Evolutionary conservation across 768 basidiomycete species (phyloP), one percentile per base, ranked within the genome.

Genomic region (Rhizopogon vulgaris): DNA sequence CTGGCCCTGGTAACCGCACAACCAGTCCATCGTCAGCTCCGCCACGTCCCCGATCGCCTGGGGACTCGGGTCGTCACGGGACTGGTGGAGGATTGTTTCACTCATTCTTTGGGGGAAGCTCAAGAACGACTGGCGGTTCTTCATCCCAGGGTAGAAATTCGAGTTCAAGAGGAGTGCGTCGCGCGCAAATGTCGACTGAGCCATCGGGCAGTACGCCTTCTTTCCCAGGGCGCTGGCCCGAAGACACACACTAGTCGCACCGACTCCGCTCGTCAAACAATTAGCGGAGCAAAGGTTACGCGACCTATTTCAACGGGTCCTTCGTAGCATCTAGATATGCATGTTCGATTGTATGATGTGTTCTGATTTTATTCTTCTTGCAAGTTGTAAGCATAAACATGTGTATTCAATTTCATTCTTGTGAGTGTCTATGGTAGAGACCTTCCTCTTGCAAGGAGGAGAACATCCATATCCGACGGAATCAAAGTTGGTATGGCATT

Each of bases 181-280:
- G 46, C 34, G 48, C 51, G 15, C 41, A 48, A 3, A 43, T 38
- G n/a, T 42, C 55, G 8, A 58, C 54, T 30, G 45, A 41, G 25
- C n/a, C 42, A 8, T 38, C 55, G 14, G 48, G 52, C n/a, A 49
- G 25, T 27, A 52, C 62, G 30, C 63, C 66, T 14, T 53, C 54
- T 34, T 62, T 70, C 38, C 69, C 69, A 2, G 70, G 69, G 17
- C 66, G 60, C 28, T 71, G 69, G 69, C 59, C 61, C 10, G 68
- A 71, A 38, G 63, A 67, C 47, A 56, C 67, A 40, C 69, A 70
- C 40, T 71, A 49, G 70, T 52, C 3, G 17, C 6, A 40, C 9
- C 38, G 27, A 22, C n/a, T 48, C 17, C n/a, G 28, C 24, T 51
- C 34, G 14, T 46, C 32, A 24, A 32, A 46, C 18, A 14, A 5